Percentiles rank a stretch among this genome's conserved stretches.
Evolutionary conservation across 129 eudicot species (phyloP).

Genomic region (Arctium minus): DNA sequence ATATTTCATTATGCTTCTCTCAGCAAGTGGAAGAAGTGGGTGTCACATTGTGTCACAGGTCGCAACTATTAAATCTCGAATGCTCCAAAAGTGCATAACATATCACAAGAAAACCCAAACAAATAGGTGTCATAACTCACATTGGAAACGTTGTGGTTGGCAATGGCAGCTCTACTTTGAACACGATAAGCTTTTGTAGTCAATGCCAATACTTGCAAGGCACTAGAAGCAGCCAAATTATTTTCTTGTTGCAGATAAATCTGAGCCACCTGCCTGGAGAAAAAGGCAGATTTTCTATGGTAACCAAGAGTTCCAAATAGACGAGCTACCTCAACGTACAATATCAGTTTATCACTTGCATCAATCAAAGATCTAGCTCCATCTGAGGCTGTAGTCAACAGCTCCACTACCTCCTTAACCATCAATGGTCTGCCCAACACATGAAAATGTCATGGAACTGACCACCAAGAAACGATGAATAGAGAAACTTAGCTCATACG

Average conservation of each 20-base stretch:
- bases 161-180: conserved; percentile 77
- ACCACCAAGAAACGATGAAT: neutral
- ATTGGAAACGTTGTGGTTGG: conserved; percentile 30
- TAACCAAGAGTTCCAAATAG: conserved; percentile 90
- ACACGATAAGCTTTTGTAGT: conserved; percentile 93
- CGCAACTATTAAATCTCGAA: neutral
- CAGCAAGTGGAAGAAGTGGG: too few relatives aligned
- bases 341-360: conserved; percentile 77
- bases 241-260: conserved; percentile 85
- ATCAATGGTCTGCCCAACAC: conserved; percentile 55
- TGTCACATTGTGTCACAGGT: too few relatives aligned
- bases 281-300: conserved; percentile 92
- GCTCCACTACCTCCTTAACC: conserved; percentile 85
- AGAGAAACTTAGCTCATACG: conserved; percentile 3
- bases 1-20: too few relatives aligned
- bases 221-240: conserved; percentile 88
- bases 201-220: conserved; percentile 94
- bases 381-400: conserved; percentile 89
- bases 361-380: conserved; percentile 89
- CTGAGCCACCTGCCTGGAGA: conserved; percentile 98
- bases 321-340: conserved; percentile 89
- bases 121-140: conserved; percentile 45
- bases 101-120: neutral
- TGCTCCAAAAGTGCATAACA: neutral
- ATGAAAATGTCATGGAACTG: conserved; percentile 3